Percentiles rank a stretch among this genome's conserved stretches.
phyloP scores from a whole-genome alignment of 805 yeast species.

The Candida easanensis region DNA sequence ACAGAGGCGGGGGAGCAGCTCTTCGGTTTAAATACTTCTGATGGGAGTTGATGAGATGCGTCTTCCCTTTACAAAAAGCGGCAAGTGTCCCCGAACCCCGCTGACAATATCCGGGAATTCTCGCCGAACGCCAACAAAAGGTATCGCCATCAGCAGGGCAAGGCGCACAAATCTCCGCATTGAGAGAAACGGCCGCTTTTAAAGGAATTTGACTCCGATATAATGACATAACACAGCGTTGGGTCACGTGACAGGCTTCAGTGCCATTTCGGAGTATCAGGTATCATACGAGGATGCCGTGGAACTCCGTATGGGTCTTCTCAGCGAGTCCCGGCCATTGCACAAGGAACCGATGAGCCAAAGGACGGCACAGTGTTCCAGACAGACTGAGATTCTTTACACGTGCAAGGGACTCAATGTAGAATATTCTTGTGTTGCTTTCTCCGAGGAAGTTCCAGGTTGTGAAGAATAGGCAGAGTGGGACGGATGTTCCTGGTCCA shows the following conservation, averaged over 20 bases:
- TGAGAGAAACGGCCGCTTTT: too few relatives aligned
- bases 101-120: not conserved
- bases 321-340: slow-evolving; percentile 75
- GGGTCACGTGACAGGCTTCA: too few relatives aligned
- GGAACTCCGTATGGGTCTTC: slow-evolving; percentile 63
- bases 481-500: slow-evolving; percentile 84
- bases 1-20: too few relatives aligned
- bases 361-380: slow-evolving; percentile 67
- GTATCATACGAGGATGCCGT: slow-evolving; percentile 68
- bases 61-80: not conserved
- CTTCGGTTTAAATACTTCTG: not conserved
- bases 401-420: slow-evolving; percentile 85
- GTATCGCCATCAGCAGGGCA: not conserved
- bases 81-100: not conserved
- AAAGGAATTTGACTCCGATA: too few relatives aligned
- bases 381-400: slow-evolving; percentile 72
- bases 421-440: slow-evolving; percentile 57
- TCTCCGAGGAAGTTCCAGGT: slow-evolving; percentile 45
- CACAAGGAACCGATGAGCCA: slow-evolving; percentile 77
- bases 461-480: slow-evolving; percentile 59
- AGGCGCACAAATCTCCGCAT: not conserved
- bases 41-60: not conserved
- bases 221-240: too few relatives aligned
- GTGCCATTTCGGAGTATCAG: too few relatives aligned
- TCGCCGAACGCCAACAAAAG: not conserved